phyloP scores from a whole-genome alignment of 176 grass and related monocot genomes.

The sorghum (Sorghum bicolor) region DNA sequence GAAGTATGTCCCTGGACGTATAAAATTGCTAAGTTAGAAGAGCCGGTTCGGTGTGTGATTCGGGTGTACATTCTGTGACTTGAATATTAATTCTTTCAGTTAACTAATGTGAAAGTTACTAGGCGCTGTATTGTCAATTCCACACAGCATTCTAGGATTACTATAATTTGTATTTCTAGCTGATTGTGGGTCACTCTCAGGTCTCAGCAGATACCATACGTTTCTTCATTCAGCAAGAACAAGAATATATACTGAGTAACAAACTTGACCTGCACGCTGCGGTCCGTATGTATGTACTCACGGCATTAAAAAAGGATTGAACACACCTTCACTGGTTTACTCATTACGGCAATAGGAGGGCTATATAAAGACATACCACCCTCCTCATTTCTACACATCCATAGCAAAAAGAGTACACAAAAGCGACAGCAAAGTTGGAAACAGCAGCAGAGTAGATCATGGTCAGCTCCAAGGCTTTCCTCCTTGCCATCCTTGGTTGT shows the following conservation, averaged over 20 bases:
- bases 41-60: too few relatives aligned
- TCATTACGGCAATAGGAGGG: not conserved
- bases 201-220: not conserved
- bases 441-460: slow-evolving; percentile 5
- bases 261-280: not conserved
- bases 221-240: not conserved
- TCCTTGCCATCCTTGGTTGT: not conserved
- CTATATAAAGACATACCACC: not conserved
- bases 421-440: not conserved
- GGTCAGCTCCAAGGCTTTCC: slow-evolving; percentile 29
- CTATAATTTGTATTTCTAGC: not conserved
- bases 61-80: too few relatives aligned
- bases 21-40: too few relatives aligned
- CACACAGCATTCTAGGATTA: not conserved
- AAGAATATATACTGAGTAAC: not conserved
- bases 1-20: too few relatives aligned
- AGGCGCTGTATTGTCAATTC: not conserved
- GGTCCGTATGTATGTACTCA: not conserved
- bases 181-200: not conserved
- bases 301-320: not conserved
- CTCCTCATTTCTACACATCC: not conserved
- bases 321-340: not conserved
- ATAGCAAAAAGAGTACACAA: not conserved
- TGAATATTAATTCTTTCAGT: too few relatives aligned
- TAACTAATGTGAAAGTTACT: too few relatives aligned